Base-by-base conservation (phyloP, 805 yeast genomes). In the Suhomyces tanzawaensis region DNA sequence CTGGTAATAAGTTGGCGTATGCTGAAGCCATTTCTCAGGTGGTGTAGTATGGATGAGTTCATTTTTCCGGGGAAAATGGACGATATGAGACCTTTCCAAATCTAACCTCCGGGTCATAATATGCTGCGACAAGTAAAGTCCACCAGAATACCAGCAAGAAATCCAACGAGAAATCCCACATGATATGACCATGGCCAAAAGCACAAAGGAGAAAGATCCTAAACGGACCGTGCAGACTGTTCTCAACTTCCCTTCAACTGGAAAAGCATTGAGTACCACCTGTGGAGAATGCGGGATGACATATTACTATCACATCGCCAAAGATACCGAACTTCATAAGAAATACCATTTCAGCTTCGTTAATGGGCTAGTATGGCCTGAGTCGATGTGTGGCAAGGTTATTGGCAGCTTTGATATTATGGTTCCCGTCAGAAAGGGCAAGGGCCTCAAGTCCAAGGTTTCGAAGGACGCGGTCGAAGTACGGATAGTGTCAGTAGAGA, bases 1-100 rank as follows among this genome's bases (percentile, higher is more conserved):
- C 63, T 0, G 97, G 96, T 19, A 91, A 70, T 29, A 86, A 62
- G 50, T 83, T 76, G 11, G 66, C 71, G 52, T 57, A 66, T 3
- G 50, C 32, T 9, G 57, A 52, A 22, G 56, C 38, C 58, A 52
- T 52, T n/a, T n/a, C n/a, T n/a, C n/a, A n/a, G n/a, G n/a, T n/a
- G n/a, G n/a, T n/a, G n/a, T n/a, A n/a, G n/a, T n/a, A n/a, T n/a
- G n/a, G n/a, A n/a, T n/a, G n/a, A n/a, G n/a, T n/a, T n/a, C n/a
- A n/a, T n/a, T n/a, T n/a, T n/a, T n/a, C n/a, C n/a, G n/a, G n/a
- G n/a, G n/a, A n/a, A n/a, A n/a, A n/a, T n/a, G n/a, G n/a, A n/a
- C n/a, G n/a, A n/a, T n/a, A n/a, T n/a, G n/a, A n/a, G n/a, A n/a
- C n/a, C n/a, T n/a, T n/a, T n/a, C n/a, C n/a, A n/a, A n/a, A n/a